Conservation (phyloP, 73 alveolate species). For the Breviolum minutum region DNA sequence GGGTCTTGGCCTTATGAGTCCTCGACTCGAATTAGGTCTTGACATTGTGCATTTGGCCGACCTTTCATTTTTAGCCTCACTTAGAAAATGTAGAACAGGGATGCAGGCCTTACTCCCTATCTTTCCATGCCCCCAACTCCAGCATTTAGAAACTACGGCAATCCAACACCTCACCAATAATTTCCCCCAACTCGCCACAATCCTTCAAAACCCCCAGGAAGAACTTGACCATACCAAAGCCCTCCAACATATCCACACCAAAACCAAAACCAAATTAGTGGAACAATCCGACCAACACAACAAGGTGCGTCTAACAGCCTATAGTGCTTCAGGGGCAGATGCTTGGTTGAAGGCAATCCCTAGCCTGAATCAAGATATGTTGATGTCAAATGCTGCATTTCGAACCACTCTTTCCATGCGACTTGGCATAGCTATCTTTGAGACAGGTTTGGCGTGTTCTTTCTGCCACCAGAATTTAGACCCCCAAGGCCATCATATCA, state of each 20-base stretch:
- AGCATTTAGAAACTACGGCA: too few species aligned
- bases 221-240: too few species aligned
- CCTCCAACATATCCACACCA: too few species aligned
- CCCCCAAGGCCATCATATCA: too few species aligned
- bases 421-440: background rate
- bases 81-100: too few species aligned
- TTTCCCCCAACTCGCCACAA: background rate
- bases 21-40: background rate
- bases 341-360: background rate
- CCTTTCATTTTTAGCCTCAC: background rate
- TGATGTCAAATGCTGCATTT: background rate
- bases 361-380: background rate
- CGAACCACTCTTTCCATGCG: background rate
- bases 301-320: background rate
- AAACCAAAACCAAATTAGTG: background rate
- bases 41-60: too few species aligned
- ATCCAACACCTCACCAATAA: background rate
- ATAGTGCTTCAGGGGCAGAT: background rate
- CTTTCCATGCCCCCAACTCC: too few species aligned
- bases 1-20: background rate
- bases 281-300: background rate
- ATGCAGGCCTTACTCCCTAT: too few species aligned
- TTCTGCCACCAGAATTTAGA: too few species aligned
- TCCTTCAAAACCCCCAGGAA: background rate
- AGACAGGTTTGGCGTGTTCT: background rate